Evolutionary conservation across 768 basidiomycete genomes (phyloP), one percentile per base, ranked within the genome.

Genomic region (Gymnopilus junonius): DNA sequence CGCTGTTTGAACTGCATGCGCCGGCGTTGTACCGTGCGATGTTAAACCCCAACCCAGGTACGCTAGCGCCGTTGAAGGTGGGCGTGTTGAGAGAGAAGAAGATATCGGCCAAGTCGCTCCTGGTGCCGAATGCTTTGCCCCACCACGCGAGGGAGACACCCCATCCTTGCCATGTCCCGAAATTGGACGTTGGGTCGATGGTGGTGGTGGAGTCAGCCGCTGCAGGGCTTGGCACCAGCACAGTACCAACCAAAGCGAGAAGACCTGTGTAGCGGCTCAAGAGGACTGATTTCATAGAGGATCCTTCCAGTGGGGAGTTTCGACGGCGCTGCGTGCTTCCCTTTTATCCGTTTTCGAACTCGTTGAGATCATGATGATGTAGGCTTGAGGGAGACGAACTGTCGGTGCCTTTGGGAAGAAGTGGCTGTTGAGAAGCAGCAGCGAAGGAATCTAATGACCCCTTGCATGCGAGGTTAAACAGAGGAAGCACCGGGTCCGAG

Each of bases 91-190:
- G 17, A 15, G 63, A 64, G 60, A 67, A 67, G 54, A 67, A 67
- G 23, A 67, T 64, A 35, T 67, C 66, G 20, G 66, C 66, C 2
- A 67, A 39, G 54, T 67, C 60, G 42, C 48, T 57, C 23, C 60
- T 61, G 31, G 31, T 53, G 35, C 66, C 66, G 35, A 67, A 67
- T 15, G 64, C 56, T 53, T 67, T 67, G 17, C 62, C 66, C 66
- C 66, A 67, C 66, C 66, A 67, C 0, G 66, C 66, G 2, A 67
- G 66, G 31, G 66, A 67, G 3, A 67, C 66, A 5, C 66, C 66
- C 66, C 66, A 65, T 50, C 66, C 66, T 21, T 67, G 37, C 66
- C 66, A 67, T 46, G 35, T 65, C n/a, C 66, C 66, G 43, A 61
- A 46, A 51, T 62, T 67, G 3, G 63, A 55, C 31, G 63, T 51